These are phyloP conservation scores for Lachancea mirantina DNA, from an alignment of 805 yeast genomes.

Conservation along the genomic window DNA sequence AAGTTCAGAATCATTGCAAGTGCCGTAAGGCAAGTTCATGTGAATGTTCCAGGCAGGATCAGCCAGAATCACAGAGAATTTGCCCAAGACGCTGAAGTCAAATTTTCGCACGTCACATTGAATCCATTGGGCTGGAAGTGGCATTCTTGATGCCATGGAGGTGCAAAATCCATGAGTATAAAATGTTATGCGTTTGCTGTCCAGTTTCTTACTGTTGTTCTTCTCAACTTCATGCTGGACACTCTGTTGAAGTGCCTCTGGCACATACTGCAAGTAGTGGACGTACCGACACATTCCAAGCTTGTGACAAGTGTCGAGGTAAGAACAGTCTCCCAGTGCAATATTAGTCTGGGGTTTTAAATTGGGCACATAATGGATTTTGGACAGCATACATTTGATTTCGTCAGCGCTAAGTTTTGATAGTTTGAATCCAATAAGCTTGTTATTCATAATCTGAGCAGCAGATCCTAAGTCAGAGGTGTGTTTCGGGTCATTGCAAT, in stretches of 20 bases:
- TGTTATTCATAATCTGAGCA: constrained; percentile 22
- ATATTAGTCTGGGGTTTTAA: constrained; percentile 58
- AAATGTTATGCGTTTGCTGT: constrained; percentile 23
- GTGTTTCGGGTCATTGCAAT: constrained; percentile 20
- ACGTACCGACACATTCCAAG: constrained; percentile 70
- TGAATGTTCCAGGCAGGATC: constrained; percentile 98
- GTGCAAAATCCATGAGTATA: constrained; percentile 33
- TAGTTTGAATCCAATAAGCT: too few species aligned
- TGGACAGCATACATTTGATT: constrained; percentile 28
- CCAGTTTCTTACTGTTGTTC: constrained; percentile 15
- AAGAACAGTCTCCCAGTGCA: constrained; percentile 82
- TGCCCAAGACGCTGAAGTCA: constrained; percentile 66
- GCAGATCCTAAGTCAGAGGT: constrained; percentile 15
- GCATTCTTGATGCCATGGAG: constrained; percentile 28
- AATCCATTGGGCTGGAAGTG: constrained; percentile 73
- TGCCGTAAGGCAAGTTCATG: constrained; percentile 74
- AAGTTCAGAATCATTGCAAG: constrained; percentile 71
- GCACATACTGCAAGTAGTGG: constrained; percentile 53
- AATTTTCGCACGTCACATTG: constrained; percentile 72
- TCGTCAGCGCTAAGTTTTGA: too few species aligned
- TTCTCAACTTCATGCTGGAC: not conserved
- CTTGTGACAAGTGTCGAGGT: constrained; percentile 89
- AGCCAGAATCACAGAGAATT: constrained; percentile 76
- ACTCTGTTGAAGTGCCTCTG: constrained; percentile 24
- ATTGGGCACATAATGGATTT: constrained; percentile 50